Base-by-base conservation (phyloP, 2,329 filamentous ascomycete genomes). In the Trichophyton benhamiae region DNA sequence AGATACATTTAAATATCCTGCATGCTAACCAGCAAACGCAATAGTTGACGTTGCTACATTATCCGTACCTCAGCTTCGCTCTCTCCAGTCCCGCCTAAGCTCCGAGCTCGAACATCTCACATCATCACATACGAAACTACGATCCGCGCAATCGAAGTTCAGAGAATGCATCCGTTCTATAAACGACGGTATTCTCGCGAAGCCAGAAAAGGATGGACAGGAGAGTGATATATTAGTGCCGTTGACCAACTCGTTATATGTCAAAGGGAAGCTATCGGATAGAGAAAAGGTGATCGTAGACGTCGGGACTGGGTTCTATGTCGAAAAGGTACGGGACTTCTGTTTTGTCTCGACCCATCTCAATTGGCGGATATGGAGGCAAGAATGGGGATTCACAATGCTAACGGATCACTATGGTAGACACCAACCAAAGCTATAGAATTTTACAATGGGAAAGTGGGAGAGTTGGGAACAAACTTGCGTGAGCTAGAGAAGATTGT, bases 51-150 rank as follows among this genome's bases (percentile, higher is more conserved):
- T 99, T 69, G 84, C 87, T 68, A 85, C 83, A 64, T 87, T 99
- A 69, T 88, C 87, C 68, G 81, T 87, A 27, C 88, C 89, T 67
- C 92, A 96, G 77, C 87, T 99, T 67, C 87, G 85, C 67, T 85
- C 90, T 68, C 87, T 99, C 67, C 96, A 99, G 80, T 91, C 94
- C 75, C 92, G 96, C 74, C 87, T 99, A 67, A 92, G 96, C 74
- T 87, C 94, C 70, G 94, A 99, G 77, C 87, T 99, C 66, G 90
- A 96, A 73, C 92, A 97, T 78, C 84, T 99, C 67, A 95, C 90
- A 1, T 83, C 80, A 62, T 97, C 94, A 8, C 96, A 95, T 78
- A 82, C 87, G 58, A 94, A 95, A 73, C 84, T 99, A 1, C 89
- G 91, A 66, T 86, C 87, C 59, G 94, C 94, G 1, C 94, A 97